Evolutionary conservation across 2,329 filamentous ascomycete species (phyloP).

Genomic region (Phaeosphaeria sp.): DNA sequence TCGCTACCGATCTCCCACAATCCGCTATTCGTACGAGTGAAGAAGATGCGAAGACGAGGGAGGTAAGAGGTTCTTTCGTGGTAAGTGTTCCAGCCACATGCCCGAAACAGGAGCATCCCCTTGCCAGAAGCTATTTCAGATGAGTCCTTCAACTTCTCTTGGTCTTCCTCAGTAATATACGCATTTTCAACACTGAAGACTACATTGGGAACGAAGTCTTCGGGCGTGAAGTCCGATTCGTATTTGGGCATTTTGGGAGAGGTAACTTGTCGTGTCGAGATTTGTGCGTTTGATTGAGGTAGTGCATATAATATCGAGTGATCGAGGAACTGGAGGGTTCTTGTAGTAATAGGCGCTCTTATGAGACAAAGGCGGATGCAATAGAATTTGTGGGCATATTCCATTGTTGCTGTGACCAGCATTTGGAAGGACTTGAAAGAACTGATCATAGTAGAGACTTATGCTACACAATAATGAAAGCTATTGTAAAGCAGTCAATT

Average conservation of each 20-base stretch:
- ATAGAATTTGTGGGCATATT: too few species aligned
- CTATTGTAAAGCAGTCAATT: too few species aligned
- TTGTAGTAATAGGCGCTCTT: too few species aligned
- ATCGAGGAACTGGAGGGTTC: too few species aligned
- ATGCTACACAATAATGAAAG: too few species aligned
- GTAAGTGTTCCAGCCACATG: conserved; percentile 9
- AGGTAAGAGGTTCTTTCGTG: conserved; percentile 7
- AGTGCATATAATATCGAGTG: too few species aligned
- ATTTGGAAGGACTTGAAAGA: too few species aligned
- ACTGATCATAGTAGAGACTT: too few species aligned
- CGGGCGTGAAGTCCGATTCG: background rate
- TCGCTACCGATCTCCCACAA: conserved; percentile 8
- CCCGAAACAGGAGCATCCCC: conserved; percentile 1
- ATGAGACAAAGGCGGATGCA: too few species aligned
- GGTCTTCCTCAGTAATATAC: background rate
- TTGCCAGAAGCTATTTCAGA: background rate
- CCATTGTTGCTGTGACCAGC: too few species aligned
- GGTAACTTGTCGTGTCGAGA: too few species aligned
- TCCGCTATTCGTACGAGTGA: background rate
- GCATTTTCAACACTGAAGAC: background rate
- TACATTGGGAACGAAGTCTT: background rate
- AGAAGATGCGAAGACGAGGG: conserved; percentile 3
- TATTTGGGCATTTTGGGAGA: background rate
- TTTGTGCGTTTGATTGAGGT: too few species aligned
- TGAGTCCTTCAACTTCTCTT: background rate